Base-by-base conservation (phyloP, 495 filamentous ascomycete species). In the Parachaetomium inaequale region DNA sequence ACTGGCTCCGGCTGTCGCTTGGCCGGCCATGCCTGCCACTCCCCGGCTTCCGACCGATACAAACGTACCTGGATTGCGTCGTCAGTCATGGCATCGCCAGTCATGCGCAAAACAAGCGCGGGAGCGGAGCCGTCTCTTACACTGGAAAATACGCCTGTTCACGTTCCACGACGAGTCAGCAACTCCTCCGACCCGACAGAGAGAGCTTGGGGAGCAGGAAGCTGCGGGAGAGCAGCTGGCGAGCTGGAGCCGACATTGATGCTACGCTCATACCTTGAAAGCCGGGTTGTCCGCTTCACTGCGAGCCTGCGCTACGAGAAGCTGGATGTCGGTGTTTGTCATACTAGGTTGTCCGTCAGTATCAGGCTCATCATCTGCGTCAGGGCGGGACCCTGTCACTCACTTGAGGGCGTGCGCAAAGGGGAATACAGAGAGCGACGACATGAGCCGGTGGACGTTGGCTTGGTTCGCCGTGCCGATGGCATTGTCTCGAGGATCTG, bases 91-190 rank as follows among this genome's bases (percentile, higher is more conserved):
- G 11, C 26, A 3, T 40, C 17, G 2, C 17, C 5, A 21, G n/a
- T 2, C 32, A 21, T 5, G 1, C 8, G 3, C 0, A 7, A 11
- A 2, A 8, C 5, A 12, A 32, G 14, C 36, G 7, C 8, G 6
- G 21, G 23, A 26, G 43, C 6, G 43, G 19, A 4, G 5, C 7
- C 7, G 23, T 5, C n/a, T 81, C 87, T 75, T 71, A 91, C 86
- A 91, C 71, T 45, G 87, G 88, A 62, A 91, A 91, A 71, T 92
- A 92, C 59, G 88, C 84, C 78, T 84, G 59, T 31, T 19, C 8
- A 65, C 43, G 46, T 40, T 31, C 38, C 15, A 15, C 7, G 21
- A 47, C 10, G n/a, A 15, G 36, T 46, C 14, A 54, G 49, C 28
- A 46, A n/a, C 40, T 25, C 29, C 25, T n/a, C n/a, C n/a, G n/a